These are phyloP conservation scores for Trametes sanguinea DNA, from an alignment of 768 basidiomycete species.

Conservation along the genomic window DNA sequence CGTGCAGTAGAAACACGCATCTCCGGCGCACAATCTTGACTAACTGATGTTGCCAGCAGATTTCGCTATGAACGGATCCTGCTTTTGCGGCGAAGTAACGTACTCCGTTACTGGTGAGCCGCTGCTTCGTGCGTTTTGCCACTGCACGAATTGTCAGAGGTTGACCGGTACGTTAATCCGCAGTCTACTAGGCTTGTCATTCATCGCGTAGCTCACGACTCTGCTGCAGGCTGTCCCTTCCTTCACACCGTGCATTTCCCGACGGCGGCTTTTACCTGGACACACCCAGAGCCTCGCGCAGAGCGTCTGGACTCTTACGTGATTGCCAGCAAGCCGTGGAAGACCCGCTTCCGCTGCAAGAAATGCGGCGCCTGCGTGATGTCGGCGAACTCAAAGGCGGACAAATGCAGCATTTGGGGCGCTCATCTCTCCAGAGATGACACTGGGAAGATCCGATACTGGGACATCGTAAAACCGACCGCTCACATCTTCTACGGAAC, in stretches of 20 bases:
- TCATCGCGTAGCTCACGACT: neutral
- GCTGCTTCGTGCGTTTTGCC: conserved; percentile 62
- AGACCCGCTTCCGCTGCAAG: conserved; percentile 65
- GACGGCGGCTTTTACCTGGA: conserved; percentile 55
- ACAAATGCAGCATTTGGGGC: conserved; percentile 61
- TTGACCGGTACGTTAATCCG: conserved; percentile 45
- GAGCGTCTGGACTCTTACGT: conserved; percentile 48
- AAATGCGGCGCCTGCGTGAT: conserved; percentile 57
- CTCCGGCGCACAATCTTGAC: too few relatives aligned
- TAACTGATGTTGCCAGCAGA: neutral
- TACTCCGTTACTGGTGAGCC: conserved; percentile 53
- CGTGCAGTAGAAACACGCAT: too few relatives aligned
- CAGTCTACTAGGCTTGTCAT: neutral
- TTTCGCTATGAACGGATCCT: conserved; percentile 43
- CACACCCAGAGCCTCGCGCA: conserved; percentile 39
- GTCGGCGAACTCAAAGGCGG: conserved; percentile 50
- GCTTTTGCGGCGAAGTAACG: conserved; percentile 57
- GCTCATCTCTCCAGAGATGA: conserved; percentile 54
- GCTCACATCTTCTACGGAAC: conserved; percentile 70
- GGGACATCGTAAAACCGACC: conserved; percentile 61
- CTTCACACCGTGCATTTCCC: conserved; percentile 63
- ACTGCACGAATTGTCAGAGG: conserved; percentile 70
- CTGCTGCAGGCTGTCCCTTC: conserved; percentile 53
- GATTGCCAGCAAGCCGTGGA: conserved; percentile 54
- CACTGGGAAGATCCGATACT: conserved; percentile 50